Base-by-base conservation (phyloP, 257 asterid genomes). In the Ehretia macrophylla region DNA sequence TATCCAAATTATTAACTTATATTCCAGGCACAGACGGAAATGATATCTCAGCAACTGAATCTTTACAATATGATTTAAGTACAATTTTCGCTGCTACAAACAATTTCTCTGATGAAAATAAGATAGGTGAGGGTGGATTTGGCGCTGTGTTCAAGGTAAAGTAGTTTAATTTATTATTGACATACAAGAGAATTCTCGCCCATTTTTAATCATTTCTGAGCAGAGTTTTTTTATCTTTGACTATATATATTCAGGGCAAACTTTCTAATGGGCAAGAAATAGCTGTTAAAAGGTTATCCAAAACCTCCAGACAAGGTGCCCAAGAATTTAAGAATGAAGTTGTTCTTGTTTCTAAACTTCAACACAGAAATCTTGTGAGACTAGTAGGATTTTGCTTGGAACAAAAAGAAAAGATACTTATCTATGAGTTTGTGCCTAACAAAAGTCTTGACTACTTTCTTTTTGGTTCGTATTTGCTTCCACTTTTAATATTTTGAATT, bases 311-410 rank as follows among this genome's bases (percentile, higher is more conserved):
- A 10, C 78, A 73, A 67, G 74, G 78, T 10, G 45, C 54, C 4
- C 13, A 60, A n/a, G 72, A 72, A 60, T 72, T 72, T 13, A 61
- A 56, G 52, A 72, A 66, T 11, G 73, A 66, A 63, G 65, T 67
- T 0, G 0, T 48, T 9, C 39, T 72, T 23, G 47, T 72, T 27
- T 69, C 70, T 5, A 72, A 60, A 39, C 78, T 72, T 58, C 64
- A 67, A 56, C 78, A 72, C 5, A 62, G 64, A 12, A 58, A 61
- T 39, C 52, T 68, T 14, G 67, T 63, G 50, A 62, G 61, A 14
- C 64, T 73, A 1, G 5, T 68, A 19, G 78, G 78, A 45, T 73
- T 22, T 23, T 73, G 68, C 51, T 50, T 67, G 1, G 48, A 58
- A 38, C 71, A 54, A 55, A 44, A 46, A 11, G 74, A 73, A 66